Conservation (phyloP, 306 rosid species). For the Cucumis melo region DNA sequence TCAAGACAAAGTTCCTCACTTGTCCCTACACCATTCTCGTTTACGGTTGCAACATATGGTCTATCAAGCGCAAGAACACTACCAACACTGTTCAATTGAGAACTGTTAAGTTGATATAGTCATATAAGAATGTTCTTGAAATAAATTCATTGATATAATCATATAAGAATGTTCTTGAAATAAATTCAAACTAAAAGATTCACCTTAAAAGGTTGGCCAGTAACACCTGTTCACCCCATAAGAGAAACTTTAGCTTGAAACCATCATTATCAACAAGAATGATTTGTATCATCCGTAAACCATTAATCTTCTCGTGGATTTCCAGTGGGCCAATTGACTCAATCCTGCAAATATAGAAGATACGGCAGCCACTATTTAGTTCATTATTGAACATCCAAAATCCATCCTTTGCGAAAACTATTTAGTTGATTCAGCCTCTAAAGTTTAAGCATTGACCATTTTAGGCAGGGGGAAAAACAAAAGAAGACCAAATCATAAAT, state of each 20-base stretch:
- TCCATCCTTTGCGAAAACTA: neutral
- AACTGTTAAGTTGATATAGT: neutral
- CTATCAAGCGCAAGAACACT: conserved; percentile 84
- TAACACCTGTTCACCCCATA: conserved; percentile 84
- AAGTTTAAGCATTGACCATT: neutral
- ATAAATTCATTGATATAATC: neutral
- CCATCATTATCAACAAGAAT: conserved; percentile 67
- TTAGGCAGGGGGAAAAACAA: neutral
- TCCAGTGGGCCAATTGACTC: conserved; percentile 56
- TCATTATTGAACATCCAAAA: neutral
- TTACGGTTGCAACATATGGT: conserved; percentile 46
- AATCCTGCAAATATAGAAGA: conserved; percentile 33
- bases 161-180: neutral
- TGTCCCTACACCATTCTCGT: conserved; percentile 32
- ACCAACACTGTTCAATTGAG: conserved; percentile 44
- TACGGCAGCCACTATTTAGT: neutral
- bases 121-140: neutral
- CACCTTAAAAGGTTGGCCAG: conserved; percentile 82
- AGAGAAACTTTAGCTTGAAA: conserved; percentile 36
- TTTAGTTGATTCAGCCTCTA: neutral
- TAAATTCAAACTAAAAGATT: conserved; percentile 11
- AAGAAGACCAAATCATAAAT: neutral
- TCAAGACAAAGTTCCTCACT: conserved; percentile 54
- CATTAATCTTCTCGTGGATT: conserved; percentile 36
- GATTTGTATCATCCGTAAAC: conserved; percentile 41